These are phyloP conservation scores for Pisolithus sp. DNA, from an alignment of 768 basidiomycete genomes.

Conservation along the genomic window DNA sequence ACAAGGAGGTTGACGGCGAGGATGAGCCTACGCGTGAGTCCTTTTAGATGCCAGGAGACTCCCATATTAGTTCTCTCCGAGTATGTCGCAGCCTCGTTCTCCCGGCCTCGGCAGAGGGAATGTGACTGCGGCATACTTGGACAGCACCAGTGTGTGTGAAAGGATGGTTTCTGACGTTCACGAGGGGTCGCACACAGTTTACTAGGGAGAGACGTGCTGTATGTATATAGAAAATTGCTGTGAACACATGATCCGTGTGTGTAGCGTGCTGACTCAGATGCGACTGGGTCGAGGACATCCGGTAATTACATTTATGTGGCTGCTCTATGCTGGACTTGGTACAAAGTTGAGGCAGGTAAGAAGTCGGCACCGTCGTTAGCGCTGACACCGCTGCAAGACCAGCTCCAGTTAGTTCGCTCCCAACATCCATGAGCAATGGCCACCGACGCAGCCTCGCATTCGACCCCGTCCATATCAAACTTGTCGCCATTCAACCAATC, in stretches of 20 bases:
- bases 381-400: slow-evolving; percentile 1
- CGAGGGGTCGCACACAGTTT: neutral
- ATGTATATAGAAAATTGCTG: neutral
- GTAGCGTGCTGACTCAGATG: neutral
- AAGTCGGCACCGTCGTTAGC: neutral
- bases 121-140: slow-evolving; percentile 6
- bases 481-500: slow-evolving; percentile 36
- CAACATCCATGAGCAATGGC: slow-evolving; percentile 22
- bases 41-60: neutral
- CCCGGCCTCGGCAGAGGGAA: neutral
- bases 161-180: no score
- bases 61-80: slow-evolving; percentile 6
- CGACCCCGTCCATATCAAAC: slow-evolving; percentile 27
- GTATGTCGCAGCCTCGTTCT: slow-evolving; percentile 5
- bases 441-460: slow-evolving; percentile 25
- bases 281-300: neutral
- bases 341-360: neutral
- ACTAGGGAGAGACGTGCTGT: slow-evolving; percentile 7
- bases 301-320: neutral
- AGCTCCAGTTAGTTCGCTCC: neutral
- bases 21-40: neutral
- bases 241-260: neutral
- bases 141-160: slow-evolving; percentile 8
- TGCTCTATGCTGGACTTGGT: neutral
- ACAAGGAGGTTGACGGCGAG: neutral